Base-by-base conservation (phyloP, 345 rosid genomes). In the Eucalyptus erythrocorys region DNA sequence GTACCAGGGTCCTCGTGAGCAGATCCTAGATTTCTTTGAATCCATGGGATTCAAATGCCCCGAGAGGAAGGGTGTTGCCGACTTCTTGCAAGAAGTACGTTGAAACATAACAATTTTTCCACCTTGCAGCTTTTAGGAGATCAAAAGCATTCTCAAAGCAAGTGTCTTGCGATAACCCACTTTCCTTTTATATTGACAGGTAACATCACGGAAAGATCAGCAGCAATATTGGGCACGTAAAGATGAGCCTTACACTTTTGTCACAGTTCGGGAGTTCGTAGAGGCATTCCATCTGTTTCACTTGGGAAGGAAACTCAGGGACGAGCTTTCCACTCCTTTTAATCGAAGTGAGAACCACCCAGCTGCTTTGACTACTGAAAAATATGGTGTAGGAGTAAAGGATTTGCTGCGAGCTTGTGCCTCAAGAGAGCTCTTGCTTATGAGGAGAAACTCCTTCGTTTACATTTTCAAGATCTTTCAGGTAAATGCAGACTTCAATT, bases 51-150 rank as follows among this genome's bases (percentile, higher is more conserved):
- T 96, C 91, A 92, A 86, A 85, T 96, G 98, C 91, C 97, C 97
- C 22, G 92, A 94, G 86, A 93, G 99, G 90, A 96, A 96, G 93
- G 99, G 95, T 15, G 91, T 91, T 19, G 98, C 98, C 81, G 98
- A 95, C 90, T 96, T 95, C 93, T 90, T 96, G 86, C 98, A 96
- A 87, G 98, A 96, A 91, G 99, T 95, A 88, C 90, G 97, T 57
- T 21, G 27, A 11, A 76, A 37, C 47, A 11, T 2, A 22, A 21
- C 47, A 61, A 50, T 15, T 59, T 59, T 76, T 59, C 64, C 26
- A 27, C 26, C 40, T 21, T 26, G 22, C 87, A 22, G 49, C 15
- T 59, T 47, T 57, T 40, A 32, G 48, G 17, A 10, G 43, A 30
- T 42, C 17, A 15, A 22, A 84, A 47, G 48, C 32, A 26, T 87